These are phyloP conservation scores for Fusarium setosum DNA, from an alignment of 2,329 filamentous ascomycete genomes.

Conservation along the genomic window DNA sequence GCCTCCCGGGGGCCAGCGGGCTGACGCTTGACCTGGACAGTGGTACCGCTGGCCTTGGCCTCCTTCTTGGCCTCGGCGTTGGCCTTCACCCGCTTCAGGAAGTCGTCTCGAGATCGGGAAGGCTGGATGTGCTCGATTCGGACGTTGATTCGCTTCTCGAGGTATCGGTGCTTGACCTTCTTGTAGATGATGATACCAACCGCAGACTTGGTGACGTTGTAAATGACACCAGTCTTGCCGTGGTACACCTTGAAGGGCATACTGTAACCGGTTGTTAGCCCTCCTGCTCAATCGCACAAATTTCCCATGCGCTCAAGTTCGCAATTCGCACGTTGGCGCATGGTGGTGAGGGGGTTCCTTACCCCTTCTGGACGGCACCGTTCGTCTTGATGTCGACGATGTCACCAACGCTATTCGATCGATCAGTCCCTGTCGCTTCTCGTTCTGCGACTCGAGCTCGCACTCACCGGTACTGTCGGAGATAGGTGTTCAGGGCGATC, in stretches of 20 bases:
- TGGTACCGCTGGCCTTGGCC: constrained; percentile 89
- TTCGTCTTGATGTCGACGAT: constrained; percentile 99
- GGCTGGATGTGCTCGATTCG: constrained; percentile 96
- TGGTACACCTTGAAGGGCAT: constrained; percentile 99
- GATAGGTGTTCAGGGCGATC: constrained; percentile 94
- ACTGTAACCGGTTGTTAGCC: constrained; percentile 64
- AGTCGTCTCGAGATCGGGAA: constrained; percentile 96
- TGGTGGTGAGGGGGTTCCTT: constrained; percentile 53
- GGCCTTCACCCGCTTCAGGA: constrained; percentile 94
- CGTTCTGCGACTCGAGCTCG: background rate
- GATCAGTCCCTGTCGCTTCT: constrained; percentile 54
- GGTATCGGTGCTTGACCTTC: constrained; percentile 99
- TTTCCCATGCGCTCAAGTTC: constrained; percentile 24
- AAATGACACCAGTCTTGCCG: constrained; percentile 97
- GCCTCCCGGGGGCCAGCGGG: constrained; percentile 83
- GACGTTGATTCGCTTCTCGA: constrained; percentile 99
- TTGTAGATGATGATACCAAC: constrained; percentile 99
- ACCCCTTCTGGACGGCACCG: constrained; percentile 98
- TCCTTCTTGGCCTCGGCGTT: constrained; percentile 94
- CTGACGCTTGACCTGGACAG: constrained; percentile 93
- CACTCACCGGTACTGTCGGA: constrained; percentile 85
- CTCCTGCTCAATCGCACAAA: constrained; percentile 4
- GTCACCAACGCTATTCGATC: constrained; percentile 81
- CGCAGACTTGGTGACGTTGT: constrained; percentile 98
- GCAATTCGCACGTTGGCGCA: constrained; percentile 30